Evolutionary conservation across 345 rosid species (phyloP).

Genomic region (Euphorbia lathyris): DNA sequence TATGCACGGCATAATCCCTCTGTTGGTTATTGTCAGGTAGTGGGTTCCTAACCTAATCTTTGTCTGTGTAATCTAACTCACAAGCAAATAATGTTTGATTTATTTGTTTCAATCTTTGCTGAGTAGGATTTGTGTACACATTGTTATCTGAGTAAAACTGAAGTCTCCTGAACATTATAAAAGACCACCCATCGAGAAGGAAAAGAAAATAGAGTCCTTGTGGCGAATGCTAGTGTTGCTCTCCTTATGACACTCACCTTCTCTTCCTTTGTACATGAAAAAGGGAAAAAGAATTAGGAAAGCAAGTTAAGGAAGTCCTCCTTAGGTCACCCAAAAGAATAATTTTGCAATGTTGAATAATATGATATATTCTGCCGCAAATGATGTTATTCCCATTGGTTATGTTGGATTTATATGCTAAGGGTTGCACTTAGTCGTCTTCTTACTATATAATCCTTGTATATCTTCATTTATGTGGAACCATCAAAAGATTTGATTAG

Average conservation of each 20-base stretch:
- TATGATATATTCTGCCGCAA: not conserved
- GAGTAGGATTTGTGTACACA: not conserved
- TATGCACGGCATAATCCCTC: conserved; percentile 91
- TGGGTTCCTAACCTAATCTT: conserved; percentile 12
- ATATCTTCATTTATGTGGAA: not conserved
- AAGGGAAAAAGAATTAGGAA: too few species aligned
- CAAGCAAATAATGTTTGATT: conserved; percentile 4
- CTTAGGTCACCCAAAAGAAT: not conserved
- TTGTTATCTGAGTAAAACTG: conserved; percentile 9
- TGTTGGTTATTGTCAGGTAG: conserved; percentile 99
- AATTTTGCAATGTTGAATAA: not conserved
- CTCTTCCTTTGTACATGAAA: not conserved
- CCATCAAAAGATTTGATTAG: not conserved
- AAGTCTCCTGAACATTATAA: conserved; percentile 3
- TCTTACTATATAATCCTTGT: not conserved
- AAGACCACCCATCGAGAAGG: not conserved
- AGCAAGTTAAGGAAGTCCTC: too few species aligned
- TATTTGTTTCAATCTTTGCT: conserved; percentile 12
- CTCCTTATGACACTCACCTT: not conserved
- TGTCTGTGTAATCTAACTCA: conserved; percentile 1
- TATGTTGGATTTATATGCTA: not conserved
- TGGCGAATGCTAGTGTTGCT: not conserved
- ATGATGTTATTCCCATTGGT: not conserved
- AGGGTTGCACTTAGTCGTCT: not conserved
- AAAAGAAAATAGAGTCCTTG: not conserved